Percentiles rank a stretch among this genome's conserved stretches.
These are phyloP conservation scores for Tuber melanosporum DNA, from an alignment of 495 filamentous ascomycete species.

Conservation along the genomic window DNA sequence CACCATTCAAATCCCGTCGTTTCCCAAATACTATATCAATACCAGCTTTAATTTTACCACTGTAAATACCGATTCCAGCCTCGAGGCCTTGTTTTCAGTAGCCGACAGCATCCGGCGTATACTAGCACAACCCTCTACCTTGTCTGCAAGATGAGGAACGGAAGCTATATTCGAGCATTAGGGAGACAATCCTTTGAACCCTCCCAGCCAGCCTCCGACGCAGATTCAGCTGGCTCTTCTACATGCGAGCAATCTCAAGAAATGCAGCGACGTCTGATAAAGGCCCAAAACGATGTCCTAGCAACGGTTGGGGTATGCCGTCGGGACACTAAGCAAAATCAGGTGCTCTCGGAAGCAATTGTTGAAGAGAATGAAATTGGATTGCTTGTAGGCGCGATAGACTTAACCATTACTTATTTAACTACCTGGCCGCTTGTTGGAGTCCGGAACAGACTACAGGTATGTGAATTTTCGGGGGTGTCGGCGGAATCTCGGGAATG, in stretches of 20 bases:
- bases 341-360: slow-evolving; percentile 27
- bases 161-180: slow-evolving; percentile 39
- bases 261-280: slow-evolving; percentile 36
- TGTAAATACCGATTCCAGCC: neutral
- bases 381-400: slow-evolving; percentile 31
- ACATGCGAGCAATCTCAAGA: slow-evolving; percentile 36
- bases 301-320: slow-evolving; percentile 41
- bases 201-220: slow-evolving; percentile 28
- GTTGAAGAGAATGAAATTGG: slow-evolving; percentile 41
- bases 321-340: slow-evolving; percentile 32
- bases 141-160: slow-evolving; percentile 34
- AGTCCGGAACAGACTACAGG: slow-evolving; percentile 40
- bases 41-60: neutral
- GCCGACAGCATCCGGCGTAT: neutral
- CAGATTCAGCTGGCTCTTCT: slow-evolving; percentile 20
- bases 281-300: slow-evolving; percentile 41
- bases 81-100: neutral
- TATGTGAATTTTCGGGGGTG: slow-evolving; percentile 15
- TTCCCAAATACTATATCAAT: neutral
- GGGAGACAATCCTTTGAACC: slow-evolving; percentile 41
- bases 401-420: slow-evolving; percentile 37
- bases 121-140: neutral
- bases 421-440: slow-evolving; percentile 38
- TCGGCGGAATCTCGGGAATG: neutral
- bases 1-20: neutral